Percentiles rank a stretch among this genome's conserved stretches.
Evolutionary conservation across 345 rosid species (phyloP).

Genomic region (Cardamine resedifolia): DNA sequence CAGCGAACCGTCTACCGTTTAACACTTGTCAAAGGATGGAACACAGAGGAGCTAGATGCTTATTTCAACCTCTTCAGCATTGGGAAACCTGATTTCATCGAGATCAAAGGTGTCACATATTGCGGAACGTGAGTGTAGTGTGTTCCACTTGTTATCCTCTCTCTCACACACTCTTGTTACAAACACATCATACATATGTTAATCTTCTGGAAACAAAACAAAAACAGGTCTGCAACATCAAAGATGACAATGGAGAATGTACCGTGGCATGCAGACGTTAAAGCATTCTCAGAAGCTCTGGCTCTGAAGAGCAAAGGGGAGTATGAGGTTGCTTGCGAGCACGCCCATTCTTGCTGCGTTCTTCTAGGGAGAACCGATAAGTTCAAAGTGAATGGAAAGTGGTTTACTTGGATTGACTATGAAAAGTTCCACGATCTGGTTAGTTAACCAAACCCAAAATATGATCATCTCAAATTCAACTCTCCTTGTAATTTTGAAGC

Average conservation of each 20-base stretch:
- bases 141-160: neutral
- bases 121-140: slow-evolving; percentile 85
- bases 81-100: slow-evolving; percentile 93
- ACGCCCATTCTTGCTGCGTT: slow-evolving; percentile 90
- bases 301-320: slow-evolving; percentile 69
- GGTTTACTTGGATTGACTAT: slow-evolving; percentile 99
- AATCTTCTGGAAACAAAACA: slow-evolving; percentile 19
- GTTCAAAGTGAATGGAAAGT: slow-evolving; percentile 80
- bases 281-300: slow-evolving; percentile 84
- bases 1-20: slow-evolving; percentile 92
- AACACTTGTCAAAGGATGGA: slow-evolving; percentile 97
- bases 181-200: slow-evolving; percentile 15
- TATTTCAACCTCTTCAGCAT: slow-evolving; percentile 77
- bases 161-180: neutral
- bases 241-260: slow-evolving; percentile 98
- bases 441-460: slow-evolving; percentile 28
- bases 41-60: slow-evolving; percentile 86
- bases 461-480: slow-evolving; percentile 1
- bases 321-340: slow-evolving; percentile 98
- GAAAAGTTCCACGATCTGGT: slow-evolving; percentile 94
- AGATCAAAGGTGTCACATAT: slow-evolving; percentile 96
- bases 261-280: slow-evolving; percentile 96
- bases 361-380: slow-evolving; percentile 84
- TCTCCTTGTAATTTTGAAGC: neutral
- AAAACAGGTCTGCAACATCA: slow-evolving; percentile 80